Conservation (phyloP, 306 rosid species). For the Lotus japonicus region DNA sequence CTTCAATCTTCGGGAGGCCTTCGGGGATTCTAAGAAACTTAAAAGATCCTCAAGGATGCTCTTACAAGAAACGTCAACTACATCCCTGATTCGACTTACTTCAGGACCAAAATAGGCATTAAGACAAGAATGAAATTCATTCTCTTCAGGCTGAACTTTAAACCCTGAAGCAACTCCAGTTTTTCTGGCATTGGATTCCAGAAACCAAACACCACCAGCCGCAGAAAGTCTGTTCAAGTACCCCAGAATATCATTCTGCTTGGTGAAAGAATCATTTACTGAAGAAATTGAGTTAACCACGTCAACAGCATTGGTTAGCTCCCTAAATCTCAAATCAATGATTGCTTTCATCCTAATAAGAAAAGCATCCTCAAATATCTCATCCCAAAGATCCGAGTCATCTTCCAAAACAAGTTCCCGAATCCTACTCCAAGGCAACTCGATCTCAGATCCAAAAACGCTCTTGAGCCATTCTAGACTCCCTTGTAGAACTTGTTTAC, state of each 20-base stretch:
- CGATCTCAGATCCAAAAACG: constrained; percentile 90
- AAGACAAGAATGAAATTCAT: constrained; percentile 57
- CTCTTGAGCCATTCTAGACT: constrained; percentile 94
- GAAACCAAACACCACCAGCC: constrained; percentile 89
- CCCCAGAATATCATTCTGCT: constrained; percentile 41
- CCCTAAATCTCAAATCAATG: constrained; percentile 53
- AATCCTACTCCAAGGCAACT: constrained; percentile 94
- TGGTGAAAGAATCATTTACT: constrained; percentile 28
- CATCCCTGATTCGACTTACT: constrained; percentile 78
- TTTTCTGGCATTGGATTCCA: constrained; percentile 58
- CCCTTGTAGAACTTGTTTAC: constrained; percentile 82
- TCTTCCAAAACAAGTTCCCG: constrained; percentile 92
- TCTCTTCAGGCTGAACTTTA: constrained; percentile 56
- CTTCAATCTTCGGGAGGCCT: constrained; percentile 78
- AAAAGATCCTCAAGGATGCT: constrained; percentile 72
- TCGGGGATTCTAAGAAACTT: constrained; percentile 87
- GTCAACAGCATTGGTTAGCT: constrained; percentile 43
- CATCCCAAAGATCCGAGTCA: constrained; percentile 90
- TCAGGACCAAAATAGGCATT: constrained; percentile 82
- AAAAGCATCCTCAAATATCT: constrained; percentile 76
- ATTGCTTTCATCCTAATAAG: constrained; percentile 73
- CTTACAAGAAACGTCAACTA: constrained; percentile 67
- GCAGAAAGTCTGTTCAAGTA: constrained; percentile 47
- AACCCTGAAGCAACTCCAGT: constrained; percentile 40
- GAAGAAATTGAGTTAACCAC: constrained; percentile 41